Conservation (phyloP, 495 filamentous ascomycete genomes). For the Lasiosphaeris hirsuta region DNA sequence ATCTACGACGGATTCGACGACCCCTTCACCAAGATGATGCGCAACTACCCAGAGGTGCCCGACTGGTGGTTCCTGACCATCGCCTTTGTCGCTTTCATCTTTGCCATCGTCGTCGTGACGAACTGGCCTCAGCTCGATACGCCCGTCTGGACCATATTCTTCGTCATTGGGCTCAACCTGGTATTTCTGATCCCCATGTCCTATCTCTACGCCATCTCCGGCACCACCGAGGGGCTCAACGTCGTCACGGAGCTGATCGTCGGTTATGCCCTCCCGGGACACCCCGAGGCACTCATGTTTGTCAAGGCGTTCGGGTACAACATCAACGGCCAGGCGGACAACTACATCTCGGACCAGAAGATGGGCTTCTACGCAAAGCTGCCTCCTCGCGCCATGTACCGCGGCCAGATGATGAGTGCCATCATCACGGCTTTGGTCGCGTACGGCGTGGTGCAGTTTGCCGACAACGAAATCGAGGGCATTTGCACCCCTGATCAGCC, state of each 20-base stretch:
- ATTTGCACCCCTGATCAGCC: constrained; percentile 4
- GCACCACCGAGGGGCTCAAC: background rate
- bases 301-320: constrained; percentile 4
- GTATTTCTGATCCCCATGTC: constrained; percentile 10
- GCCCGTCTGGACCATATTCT: constrained; percentile 14
- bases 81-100: constrained; percentile 42
- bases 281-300: constrained; percentile 15
- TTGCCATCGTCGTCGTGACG: constrained; percentile 44
- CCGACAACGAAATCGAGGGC: constrained; percentile 5
- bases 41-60: constrained; percentile 45
- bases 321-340: constrained; percentile 10
- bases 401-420: constrained; percentile 2
- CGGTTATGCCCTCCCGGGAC: constrained; percentile 17
- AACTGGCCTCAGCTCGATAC: constrained; percentile 32
- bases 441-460: constrained; percentile 2
- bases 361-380: constrained; percentile 14
- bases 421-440: constrained; percentile 8
- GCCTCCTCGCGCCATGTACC: constrained; percentile 10
- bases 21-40: constrained; percentile 55
- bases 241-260: constrained; percentile 13
- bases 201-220: background rate
- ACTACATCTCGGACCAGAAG: constrained; percentile 26
- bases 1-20: constrained; percentile 49
- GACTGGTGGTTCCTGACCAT: constrained; percentile 56
- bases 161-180: constrained; percentile 22